phyloP scores from a whole-genome alignment of 306 rosid species.

The Prunus padus region DNA sequence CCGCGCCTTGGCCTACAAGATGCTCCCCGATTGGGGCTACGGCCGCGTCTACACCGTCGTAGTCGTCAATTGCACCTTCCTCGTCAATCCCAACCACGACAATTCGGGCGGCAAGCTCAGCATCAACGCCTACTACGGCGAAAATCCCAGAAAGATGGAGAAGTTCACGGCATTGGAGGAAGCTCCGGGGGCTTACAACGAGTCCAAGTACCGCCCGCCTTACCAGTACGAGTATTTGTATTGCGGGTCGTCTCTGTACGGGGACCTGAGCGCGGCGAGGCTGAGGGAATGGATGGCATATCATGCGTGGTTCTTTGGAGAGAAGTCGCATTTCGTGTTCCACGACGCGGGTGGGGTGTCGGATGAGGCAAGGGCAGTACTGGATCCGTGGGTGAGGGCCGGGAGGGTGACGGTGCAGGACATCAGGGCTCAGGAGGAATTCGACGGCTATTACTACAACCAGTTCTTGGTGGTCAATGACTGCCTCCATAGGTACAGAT shows the following conservation, averaged over 20 bases:
- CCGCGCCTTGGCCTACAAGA: slow-evolving; percentile 31
- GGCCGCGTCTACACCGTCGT: slow-evolving; percentile 46
- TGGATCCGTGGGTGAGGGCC: slow-evolving; percentile 40
- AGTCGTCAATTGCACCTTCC: slow-evolving; percentile 43
- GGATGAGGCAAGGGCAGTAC: slow-evolving; percentile 32
- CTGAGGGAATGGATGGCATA: slow-evolving; percentile 46
- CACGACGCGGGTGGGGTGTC: slow-evolving; percentile 46
- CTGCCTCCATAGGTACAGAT: slow-evolving; percentile 35
- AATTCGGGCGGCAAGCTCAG: slow-evolving; percentile 38
- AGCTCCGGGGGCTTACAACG: slow-evolving; percentile 30
- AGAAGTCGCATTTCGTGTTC: slow-evolving; percentile 41
- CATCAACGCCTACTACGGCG: slow-evolving; percentile 33
- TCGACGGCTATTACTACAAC: slow-evolving; percentile 43
- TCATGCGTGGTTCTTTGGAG: slow-evolving; percentile 42
- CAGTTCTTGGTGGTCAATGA: slow-evolving; percentile 46
- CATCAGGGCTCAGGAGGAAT: slow-evolving; percentile 35
- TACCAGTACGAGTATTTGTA: slow-evolving; percentile 35
- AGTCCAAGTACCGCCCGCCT: slow-evolving; percentile 33
- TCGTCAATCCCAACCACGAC: slow-evolving; percentile 28
- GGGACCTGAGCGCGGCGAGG: slow-evolving; percentile 34
- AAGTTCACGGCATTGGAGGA: slow-evolving; percentile 37
- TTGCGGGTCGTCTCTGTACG: slow-evolving; percentile 41
- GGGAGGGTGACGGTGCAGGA: slow-evolving; percentile 39
- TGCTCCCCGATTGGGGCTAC: slow-evolving; percentile 49
- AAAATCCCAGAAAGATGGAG: slow-evolving; percentile 32